A percentile compares a stretch with the other conserved stretches of the same genome.
phyloP scores from a whole-genome alignment of 257 asterid genomes.

The Oldenlandia corymbosa region DNA sequence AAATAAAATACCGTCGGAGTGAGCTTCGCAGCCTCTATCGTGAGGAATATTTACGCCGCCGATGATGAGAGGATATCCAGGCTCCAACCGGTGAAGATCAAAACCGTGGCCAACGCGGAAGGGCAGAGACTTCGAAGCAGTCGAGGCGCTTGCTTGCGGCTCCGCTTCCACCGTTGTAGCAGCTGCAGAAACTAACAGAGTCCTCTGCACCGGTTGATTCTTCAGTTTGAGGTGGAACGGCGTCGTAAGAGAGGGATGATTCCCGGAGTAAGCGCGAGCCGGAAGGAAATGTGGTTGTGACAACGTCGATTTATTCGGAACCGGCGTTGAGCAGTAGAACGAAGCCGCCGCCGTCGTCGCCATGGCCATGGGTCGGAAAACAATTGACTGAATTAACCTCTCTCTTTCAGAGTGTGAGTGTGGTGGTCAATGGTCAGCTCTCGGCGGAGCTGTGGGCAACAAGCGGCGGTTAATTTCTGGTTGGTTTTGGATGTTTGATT shows the following conservation, averaged over 20 bases:
- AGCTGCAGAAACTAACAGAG: conserved; percentile 25
- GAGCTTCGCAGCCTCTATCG: conserved; percentile 90
- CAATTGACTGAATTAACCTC: too few species aligned
- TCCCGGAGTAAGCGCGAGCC: neutral
- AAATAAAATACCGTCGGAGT: conserved; percentile 65
- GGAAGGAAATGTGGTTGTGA: neutral
- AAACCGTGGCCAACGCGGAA: conserved; percentile 94
- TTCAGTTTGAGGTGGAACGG: conserved; percentile 2
- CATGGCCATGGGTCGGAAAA: conserved; percentile 22
- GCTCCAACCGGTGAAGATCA: conserved; percentile 87
- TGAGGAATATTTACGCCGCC: conserved; percentile 83
- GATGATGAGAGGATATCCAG: conserved; percentile 78
- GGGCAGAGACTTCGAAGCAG: conserved; percentile 51
- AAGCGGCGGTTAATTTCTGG: conserved; percentile 1
- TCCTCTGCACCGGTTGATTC: conserved; percentile 5
- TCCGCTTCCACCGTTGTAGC: conserved; percentile 47
- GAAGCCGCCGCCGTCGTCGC: conserved; percentile 21
- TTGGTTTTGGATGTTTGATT: neutral
- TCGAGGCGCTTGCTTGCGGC: conserved; percentile 15
- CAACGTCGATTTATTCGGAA: conserved; percentile 7
- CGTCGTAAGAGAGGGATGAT: neutral
- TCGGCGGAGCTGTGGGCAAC: neutral
- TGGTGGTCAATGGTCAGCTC: neutral
- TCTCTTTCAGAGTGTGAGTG: neutral
- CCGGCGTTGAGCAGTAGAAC: conserved; percentile 14